Conservation (phyloP, 2,329 filamentous ascomycete genomes). For the Fusarium buxicola region DNA sequence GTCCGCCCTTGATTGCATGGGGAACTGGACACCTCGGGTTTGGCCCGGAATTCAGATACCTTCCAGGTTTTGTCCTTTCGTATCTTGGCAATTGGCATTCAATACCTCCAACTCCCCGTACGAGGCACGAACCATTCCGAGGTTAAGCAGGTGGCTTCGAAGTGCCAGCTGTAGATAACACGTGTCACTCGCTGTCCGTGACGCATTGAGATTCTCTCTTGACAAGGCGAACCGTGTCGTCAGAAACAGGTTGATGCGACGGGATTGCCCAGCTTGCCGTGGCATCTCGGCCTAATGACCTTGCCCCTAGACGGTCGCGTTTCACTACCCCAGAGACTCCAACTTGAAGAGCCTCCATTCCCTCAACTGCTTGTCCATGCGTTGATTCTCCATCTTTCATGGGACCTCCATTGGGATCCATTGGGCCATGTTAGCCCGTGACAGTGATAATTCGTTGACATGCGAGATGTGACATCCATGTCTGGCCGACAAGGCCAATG, state of each 20-base stretch:
- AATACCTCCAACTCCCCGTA: slow-evolving; percentile 1
- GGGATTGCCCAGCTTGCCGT: slow-evolving; percentile 27
- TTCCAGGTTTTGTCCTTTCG: slow-evolving; percentile 20
- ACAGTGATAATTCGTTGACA: slow-evolving; percentile 28
- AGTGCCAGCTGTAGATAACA: slow-evolving; percentile 11
- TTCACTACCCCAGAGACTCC: slow-evolving; percentile 11
- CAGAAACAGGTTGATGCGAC: slow-evolving; percentile 7
- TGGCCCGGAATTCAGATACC: slow-evolving; percentile 34
- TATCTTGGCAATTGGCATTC: slow-evolving; percentile 9
- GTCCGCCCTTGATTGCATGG: slow-evolving; percentile 36
- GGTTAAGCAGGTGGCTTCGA: slow-evolving; percentile 3
- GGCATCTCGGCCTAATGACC: slow-evolving; percentile 16
- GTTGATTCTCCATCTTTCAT: slow-evolving; percentile 15
- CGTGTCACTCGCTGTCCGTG: slow-evolving; percentile 12
- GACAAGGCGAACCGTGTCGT: slow-evolving; percentile 15
- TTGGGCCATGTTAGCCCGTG: slow-evolving; percentile 19
- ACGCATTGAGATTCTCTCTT: slow-evolving; percentile 20
- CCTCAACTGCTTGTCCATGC: slow-evolving; percentile 20
- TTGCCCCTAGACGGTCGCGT: slow-evolving; percentile 26
- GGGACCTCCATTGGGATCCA: slow-evolving; percentile 8
- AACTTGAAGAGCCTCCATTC: slow-evolving; percentile 23
- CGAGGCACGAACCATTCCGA: slow-evolving; percentile 1
- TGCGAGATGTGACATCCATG: slow-evolving; percentile 34
- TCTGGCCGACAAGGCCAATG: slow-evolving; percentile 36
- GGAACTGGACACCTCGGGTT: slow-evolving; percentile 24